These are phyloP conservation scores for Leccinum brunneo-olivaceum DNA, from an alignment of 1,284 basidiomycete genomes.

Conservation along the genomic window DNA sequence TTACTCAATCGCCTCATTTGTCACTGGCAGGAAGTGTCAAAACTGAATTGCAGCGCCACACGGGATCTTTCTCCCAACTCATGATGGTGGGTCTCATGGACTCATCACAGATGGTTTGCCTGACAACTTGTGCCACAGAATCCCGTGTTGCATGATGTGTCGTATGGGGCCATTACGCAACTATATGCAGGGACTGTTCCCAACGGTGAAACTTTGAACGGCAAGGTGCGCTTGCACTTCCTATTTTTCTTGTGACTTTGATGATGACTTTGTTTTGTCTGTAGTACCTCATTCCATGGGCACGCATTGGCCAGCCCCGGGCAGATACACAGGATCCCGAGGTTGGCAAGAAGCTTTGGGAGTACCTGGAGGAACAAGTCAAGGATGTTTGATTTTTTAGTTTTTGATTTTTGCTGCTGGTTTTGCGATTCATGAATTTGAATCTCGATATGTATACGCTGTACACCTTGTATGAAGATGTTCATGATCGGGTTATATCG, in stretches of 20 bases:
- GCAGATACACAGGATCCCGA: constrained; percentile 29
- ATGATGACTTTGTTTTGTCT: not conserved
- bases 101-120: not conserved
- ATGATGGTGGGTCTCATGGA: too few species aligned
- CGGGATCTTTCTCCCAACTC: not conserved
- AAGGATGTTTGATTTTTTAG: constrained; percentile 11
- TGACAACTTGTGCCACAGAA: not conserved
- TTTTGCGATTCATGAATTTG: too few species aligned
- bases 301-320: constrained; percentile 28
- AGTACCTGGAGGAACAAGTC: constrained; percentile 36
- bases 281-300: constrained; percentile 44
- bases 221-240: constrained; percentile 32
- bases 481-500: too few species aligned
- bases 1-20: constrained; percentile 8
- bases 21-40: constrained; percentile 16
- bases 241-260: not conserved
- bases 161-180: constrained; percentile 46
- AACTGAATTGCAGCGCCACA: constrained; percentile 26
- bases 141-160: constrained; percentile 19
- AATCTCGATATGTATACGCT: too few species aligned
- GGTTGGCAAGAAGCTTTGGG: constrained; percentile 36
- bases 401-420: not conserved
- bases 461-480: too few species aligned
- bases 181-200: constrained; percentile 45
- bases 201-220: constrained; percentile 38